Percentiles rank a stretch among this genome's conserved stretches.
Evolutionary conservation across 768 basidiomycete genomes (phyloP).

Genomic region (Dictyophora rubrovolvata): DNA sequence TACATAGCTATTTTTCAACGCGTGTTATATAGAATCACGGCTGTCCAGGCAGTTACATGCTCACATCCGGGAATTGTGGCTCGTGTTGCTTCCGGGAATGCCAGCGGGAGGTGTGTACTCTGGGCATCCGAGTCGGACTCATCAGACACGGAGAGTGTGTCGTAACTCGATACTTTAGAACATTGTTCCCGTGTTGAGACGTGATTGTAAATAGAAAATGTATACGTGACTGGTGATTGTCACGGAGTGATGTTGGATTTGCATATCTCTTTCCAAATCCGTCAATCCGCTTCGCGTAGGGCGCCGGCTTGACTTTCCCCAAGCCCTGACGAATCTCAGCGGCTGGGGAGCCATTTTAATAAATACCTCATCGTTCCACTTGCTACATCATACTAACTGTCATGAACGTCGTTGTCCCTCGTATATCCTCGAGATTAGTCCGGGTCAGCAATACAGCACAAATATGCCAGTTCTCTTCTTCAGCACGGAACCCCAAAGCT

Average conservation of each 20-base stretch:
- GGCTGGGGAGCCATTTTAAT: background rate
- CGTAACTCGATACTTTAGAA: background rate
- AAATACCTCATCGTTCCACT: background rate
- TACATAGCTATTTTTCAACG: background rate
- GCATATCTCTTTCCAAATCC: background rate
- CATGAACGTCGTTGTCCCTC: background rate
- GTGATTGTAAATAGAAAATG: background rate
- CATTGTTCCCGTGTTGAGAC: no score
- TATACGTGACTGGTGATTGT: background rate
- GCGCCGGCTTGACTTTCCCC: background rate
- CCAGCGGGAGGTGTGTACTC: slow-evolving; percentile 65
- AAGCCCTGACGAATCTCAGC: background rate
- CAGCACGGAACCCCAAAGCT: slow-evolving; percentile 1
- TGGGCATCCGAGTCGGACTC: slow-evolving; percentile 43
- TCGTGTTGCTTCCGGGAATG: slow-evolving; percentile 70
- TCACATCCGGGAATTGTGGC: slow-evolving; percentile 71
- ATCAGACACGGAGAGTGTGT: background rate
- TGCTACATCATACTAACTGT: background rate
- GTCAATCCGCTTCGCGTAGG: background rate
- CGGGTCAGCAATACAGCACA: background rate
- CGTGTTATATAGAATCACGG: slow-evolving; percentile 46
- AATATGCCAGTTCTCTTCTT: background rate
- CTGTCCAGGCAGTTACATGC: slow-evolving; percentile 84
- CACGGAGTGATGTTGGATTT: no score
- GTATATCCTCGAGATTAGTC: background rate